Evolutionary conservation across 129 eudicot genomes (phyloP), one percentile per base, ranked within the genome.

Genomic region (Oenanthe sinensis): DNA sequence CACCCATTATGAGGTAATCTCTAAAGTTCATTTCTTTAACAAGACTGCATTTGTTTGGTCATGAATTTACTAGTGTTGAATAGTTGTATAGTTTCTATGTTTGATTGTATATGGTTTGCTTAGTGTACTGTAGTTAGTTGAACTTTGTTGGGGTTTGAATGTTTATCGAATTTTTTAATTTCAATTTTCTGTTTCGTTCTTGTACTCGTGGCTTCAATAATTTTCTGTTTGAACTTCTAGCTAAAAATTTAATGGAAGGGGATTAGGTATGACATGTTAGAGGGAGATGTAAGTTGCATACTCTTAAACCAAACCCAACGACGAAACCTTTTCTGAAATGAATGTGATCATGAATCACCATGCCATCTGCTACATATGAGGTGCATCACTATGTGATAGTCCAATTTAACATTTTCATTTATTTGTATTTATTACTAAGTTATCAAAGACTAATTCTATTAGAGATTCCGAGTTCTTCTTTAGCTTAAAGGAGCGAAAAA

Each of bases 1-100:
- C 48, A 88, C 91, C 71, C 87, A 86, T 68, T 92, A 92, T 79
- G 97, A 92, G 97, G 97, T 89, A 83, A 11, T 73, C 46, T 44
- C 0, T 26, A 30, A 67, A 67, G 43, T 67, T 67, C 42, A 1
- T 30, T 30, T 28, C 71, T 65, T 65, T 65, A 28, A 8, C 55
- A n/a, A 22, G 20, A 48, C 40, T 68, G 44, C 42, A 65, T 24
- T 65, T 60, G 24, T 36, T 81, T 69, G 16, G 43, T 65, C 15
- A 24, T 65, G 39, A 65, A 5, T 78, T 39, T n/a, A n/a, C 24
- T 22, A 58, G 30, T 58, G 30, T n/a, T 22, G 14, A 14, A 26
- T 26, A 0, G 6, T 13, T 65, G 44, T 69, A 5, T 33, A 36
- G 17, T 68, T 68, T 68, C 1, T 7, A 5, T 37, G 13, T 6